These are phyloP conservation scores for Rhytidiadelphus loreus DNA, from an alignment of 225 moss, liverwort and hornwort genomes.

Conservation along the genomic window DNA sequence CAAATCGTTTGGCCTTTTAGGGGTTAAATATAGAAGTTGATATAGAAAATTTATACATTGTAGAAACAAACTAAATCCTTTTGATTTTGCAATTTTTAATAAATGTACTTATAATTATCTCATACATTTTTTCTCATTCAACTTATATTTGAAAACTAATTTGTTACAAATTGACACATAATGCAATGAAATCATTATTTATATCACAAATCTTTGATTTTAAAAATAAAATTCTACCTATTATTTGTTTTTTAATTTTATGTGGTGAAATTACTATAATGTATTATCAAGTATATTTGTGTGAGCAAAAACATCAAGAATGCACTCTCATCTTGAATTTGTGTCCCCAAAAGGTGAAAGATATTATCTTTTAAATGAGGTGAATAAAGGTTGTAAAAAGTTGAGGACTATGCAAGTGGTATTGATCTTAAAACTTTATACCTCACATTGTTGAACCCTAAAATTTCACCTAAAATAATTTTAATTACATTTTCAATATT, in stretches of 20 bases:
- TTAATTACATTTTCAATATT: too few relatives aligned
- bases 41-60: not conserved
- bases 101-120: not conserved
- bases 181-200: not conserved
- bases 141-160: not conserved
- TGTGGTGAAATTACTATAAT: not conserved
- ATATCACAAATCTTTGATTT: not conserved
- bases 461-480: too few relatives aligned
- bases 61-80: not conserved
- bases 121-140: not conserved
- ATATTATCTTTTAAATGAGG: not conserved
- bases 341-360: not conserved
- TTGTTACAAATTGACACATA: not conserved
- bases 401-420: too few relatives aligned
- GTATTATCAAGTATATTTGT: not conserved
- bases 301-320: not conserved
- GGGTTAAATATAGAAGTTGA: too few relatives aligned
- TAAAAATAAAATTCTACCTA: not conserved
- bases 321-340: not conserved
- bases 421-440: too few relatives aligned
- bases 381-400: too few relatives aligned
- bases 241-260: not conserved
- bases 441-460: too few relatives aligned
- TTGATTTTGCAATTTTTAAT: not conserved
- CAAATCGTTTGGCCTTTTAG: too few relatives aligned